Evolutionary conservation across 2,329 filamentous ascomycete species (phyloP).

Genomic region (Neopestalotiopsis sp.): DNA sequence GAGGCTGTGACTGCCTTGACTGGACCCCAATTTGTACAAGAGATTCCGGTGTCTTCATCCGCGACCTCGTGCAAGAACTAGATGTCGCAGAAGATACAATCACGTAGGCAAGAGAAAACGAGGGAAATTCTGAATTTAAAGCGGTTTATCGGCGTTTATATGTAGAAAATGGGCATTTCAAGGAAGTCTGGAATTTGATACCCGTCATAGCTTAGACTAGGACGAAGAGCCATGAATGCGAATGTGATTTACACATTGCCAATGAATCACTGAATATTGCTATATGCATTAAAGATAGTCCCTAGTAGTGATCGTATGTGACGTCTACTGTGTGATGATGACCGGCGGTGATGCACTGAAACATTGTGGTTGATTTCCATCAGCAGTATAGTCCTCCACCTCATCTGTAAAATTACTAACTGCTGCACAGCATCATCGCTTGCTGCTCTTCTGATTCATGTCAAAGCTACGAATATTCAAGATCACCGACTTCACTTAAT

Average conservation of each 20-base stretch:
- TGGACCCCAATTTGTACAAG: constrained; percentile 37
- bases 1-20: constrained; percentile 25
- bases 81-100: background rate
- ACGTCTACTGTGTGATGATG: too few species aligned
- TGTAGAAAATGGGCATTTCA: background rate
- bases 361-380: too few species aligned
- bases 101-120: background rate
- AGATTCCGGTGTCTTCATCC: constrained; percentile 23
- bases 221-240: background rate
- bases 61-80: background rate
- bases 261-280: too few species aligned
- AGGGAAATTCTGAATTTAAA: background rate
- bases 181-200: background rate
- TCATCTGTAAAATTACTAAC: too few species aligned
- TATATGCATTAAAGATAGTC: too few species aligned
- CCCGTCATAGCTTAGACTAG: background rate
- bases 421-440: too few species aligned
- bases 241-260: background rate
- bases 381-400: too few species aligned
- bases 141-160: background rate
- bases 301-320: too few species aligned
- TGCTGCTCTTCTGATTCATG: too few species aligned
- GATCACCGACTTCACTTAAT: too few species aligned
- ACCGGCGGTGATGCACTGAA: too few species aligned
- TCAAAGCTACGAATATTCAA: too few species aligned